Evolutionary conservation across 2,329 filamentous ascomycete species (phyloP).

Genomic region (Pseudocercospora pini-densiflorae): DNA sequence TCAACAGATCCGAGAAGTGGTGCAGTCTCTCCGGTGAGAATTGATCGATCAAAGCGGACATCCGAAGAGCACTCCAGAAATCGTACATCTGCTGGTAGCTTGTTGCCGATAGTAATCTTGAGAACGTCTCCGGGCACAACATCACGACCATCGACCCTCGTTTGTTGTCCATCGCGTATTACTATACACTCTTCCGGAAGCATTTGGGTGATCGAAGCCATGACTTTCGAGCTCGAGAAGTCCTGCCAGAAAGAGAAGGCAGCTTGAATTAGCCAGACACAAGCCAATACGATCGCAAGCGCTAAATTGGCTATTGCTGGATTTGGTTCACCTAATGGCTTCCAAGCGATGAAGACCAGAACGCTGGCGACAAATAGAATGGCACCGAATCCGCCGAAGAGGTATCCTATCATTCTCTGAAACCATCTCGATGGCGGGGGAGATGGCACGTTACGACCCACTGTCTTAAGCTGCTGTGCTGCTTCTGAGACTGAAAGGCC

Average conservation of each 20-base stretch:
- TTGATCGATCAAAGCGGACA: constrained; percentile 72
- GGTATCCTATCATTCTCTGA: constrained; percentile 67
- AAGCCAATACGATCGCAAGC: constrained; percentile 72
- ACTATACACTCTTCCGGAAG: constrained; percentile 73
- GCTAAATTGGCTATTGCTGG: constrained; percentile 72
- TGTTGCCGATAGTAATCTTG: constrained; percentile 71
- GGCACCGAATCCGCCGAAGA: constrained; percentile 77
- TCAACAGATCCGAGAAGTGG: constrained; percentile 67
- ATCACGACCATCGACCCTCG: constrained; percentile 47
- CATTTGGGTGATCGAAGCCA: constrained; percentile 81
- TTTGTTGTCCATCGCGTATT: constrained; percentile 61
- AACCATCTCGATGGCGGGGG: constrained; percentile 66
- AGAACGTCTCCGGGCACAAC: constrained; percentile 75
- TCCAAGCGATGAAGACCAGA: constrained; percentile 78
- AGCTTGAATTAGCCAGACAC: constrained; percentile 67
- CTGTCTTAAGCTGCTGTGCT: constrained; percentile 58
- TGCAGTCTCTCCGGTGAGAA: constrained; percentile 69
- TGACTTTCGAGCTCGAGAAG: constrained; percentile 76
- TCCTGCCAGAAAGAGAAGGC: constrained; percentile 66
- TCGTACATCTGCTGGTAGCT: constrained; percentile 73
- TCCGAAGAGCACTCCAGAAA: constrained; percentile 72
- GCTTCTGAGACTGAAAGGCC: constrained; percentile 67
- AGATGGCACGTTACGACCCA: constrained; percentile 70
- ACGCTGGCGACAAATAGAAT: constrained; percentile 71
- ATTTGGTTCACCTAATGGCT: constrained; percentile 57